Percentiles rank a stretch among this genome's conserved stretches.
Evolutionary conservation across 1,284 basidiomycete species (phyloP).

Genomic region (Ustilago nuda): DNA sequence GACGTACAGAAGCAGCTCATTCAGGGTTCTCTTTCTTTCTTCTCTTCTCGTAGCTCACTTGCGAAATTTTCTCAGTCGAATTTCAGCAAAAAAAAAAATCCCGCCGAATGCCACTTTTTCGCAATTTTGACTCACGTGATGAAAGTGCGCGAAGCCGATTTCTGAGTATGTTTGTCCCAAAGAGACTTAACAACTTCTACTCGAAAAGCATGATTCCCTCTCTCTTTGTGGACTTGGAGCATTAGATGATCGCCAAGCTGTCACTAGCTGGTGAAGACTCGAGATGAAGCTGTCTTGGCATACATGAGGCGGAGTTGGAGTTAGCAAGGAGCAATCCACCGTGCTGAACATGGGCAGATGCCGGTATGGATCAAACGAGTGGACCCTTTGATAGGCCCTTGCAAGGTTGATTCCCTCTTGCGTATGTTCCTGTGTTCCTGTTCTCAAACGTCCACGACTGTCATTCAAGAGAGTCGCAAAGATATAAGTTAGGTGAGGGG

Average conservation of each 20-base stretch:
- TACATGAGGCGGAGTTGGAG: no score
- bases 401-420: conserved; percentile 6
- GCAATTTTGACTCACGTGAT: conserved; percentile 34
- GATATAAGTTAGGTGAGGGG: no score
- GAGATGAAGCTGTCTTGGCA: no score
- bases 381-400: conserved; percentile 12
- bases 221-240: no score
- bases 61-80: conserved; percentile 29
- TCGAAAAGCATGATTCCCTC: no score
- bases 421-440: conserved; percentile 12
- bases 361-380: background rate
- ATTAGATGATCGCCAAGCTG: no score
- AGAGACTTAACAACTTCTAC: conserved; percentile 9
- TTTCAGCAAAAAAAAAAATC: conserved; percentile 34
- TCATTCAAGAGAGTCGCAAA: background rate
- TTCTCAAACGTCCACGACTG: background rate
- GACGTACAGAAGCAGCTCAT: conserved; percentile 7
- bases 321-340: background rate
- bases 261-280: no score
- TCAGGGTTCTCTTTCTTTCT: conserved; percentile 27
- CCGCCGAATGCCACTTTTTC: conserved; percentile 15
- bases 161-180: background rate
- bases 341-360: background rate
- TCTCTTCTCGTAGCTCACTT: conserved; percentile 5
- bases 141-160: conserved; percentile 3